Evolutionary conservation across 2,329 filamentous ascomycete genomes (phyloP).

Genomic region (Colletotrichum truncatum): DNA sequence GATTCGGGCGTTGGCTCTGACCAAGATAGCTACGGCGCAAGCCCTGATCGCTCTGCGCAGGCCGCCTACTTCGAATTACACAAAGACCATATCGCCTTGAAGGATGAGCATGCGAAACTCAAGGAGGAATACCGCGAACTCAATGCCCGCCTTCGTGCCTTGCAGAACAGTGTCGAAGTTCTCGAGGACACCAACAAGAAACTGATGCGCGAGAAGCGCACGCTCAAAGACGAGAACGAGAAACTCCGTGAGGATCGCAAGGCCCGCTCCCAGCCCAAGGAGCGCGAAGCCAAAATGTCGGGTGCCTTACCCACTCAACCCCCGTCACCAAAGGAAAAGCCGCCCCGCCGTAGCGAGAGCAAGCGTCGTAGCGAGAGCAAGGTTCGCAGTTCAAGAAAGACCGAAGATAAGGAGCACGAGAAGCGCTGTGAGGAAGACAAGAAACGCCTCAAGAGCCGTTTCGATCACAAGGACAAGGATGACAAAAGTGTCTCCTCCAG

Average conservation of each 20-base stretch:
- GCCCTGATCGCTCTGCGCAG: slow-evolving; percentile 32
- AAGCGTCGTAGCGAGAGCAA: slow-evolving; percentile 37
- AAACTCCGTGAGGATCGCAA: slow-evolving; percentile 20
- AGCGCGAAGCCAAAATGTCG: slow-evolving; percentile 34
- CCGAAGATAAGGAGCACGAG: slow-evolving; percentile 31
- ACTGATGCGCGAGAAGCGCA: slow-evolving; percentile 35
- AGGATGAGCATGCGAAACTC: slow-evolving; percentile 33
- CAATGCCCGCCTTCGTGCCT: slow-evolving; percentile 35
- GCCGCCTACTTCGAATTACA: slow-evolving; percentile 28
- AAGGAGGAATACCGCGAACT: slow-evolving; percentile 36
- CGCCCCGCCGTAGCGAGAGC: slow-evolving; percentile 41
- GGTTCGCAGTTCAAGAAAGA: background rate
- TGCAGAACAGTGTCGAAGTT: slow-evolving; percentile 33
- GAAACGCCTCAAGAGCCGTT: slow-evolving; percentile 47
- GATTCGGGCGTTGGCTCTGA: slow-evolving; percentile 35
- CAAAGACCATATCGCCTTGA: slow-evolving; percentile 26
- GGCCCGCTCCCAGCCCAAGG: slow-evolving; percentile 16
- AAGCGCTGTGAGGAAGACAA: slow-evolving; percentile 41
- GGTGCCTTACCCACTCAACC: slow-evolving; percentile 37
- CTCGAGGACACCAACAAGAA: slow-evolving; percentile 46
- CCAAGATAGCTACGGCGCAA: slow-evolving; percentile 31
- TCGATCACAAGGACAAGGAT: slow-evolving; percentile 38
- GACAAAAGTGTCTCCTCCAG: slow-evolving; percentile 38
- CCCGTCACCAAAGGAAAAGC: slow-evolving; percentile 34
- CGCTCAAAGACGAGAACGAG: slow-evolving; percentile 39